phyloP scores from a whole-genome alignment of 441 rosid species.

The Erysimum pusillum region DNA sequence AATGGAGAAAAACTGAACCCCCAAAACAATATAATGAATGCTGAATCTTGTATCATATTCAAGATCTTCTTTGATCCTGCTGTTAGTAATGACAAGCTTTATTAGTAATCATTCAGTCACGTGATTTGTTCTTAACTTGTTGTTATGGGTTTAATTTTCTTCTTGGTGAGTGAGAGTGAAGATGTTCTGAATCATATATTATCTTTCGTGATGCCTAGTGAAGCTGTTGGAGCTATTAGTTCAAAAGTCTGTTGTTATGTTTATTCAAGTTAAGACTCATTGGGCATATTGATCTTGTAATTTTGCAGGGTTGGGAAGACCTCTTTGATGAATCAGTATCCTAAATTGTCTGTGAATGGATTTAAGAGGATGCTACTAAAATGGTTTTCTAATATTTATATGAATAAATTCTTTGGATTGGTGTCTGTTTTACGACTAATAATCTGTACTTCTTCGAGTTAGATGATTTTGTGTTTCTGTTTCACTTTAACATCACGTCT shows the following conservation, averaged over 20 bases:
- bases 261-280: constrained; percentile 15
- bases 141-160: not conserved
- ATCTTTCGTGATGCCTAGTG: not conserved
- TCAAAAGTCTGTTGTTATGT: not conserved
- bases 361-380: not conserved
- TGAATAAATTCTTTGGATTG: not conserved
- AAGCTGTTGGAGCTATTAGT: not conserved
- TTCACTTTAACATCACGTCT: constrained; percentile 48
- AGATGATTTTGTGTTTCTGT: constrained; percentile 28
- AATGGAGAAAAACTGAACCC: not conserved
- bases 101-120: not conserved
- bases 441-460: not conserved
- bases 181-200: not conserved
- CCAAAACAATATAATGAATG: not conserved
- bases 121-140: not conserved
- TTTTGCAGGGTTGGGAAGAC: constrained; percentile 79
- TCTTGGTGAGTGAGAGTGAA: constrained; percentile 17
- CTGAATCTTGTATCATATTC: constrained; percentile 1
- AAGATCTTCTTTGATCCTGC: not conserved
- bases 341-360: constrained; percentile 34
- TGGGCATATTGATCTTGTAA: not conserved
- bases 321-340: constrained; percentile 86
- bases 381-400: not conserved
- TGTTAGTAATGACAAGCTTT: not conserved
- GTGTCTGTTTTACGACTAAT: not conserved